phyloP scores from a whole-genome alignment of 805 yeast species.

The Pichia deserticola region DNA sequence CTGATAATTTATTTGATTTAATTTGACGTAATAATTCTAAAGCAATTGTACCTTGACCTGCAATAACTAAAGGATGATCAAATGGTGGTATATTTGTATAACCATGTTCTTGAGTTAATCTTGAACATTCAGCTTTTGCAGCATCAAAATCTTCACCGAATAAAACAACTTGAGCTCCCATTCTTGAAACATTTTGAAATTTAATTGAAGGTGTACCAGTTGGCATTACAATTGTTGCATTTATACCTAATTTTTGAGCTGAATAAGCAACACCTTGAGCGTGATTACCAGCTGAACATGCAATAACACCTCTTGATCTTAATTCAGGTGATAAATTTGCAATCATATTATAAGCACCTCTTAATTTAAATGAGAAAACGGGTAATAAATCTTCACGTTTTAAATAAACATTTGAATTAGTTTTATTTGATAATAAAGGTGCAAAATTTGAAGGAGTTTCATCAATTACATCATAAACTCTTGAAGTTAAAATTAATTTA shows the following conservation, averaged over 20 bases:
- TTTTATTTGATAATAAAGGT: slow-evolving; percentile 60
- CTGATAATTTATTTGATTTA: slow-evolving; percentile 65
- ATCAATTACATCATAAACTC: slow-evolving; percentile 90
- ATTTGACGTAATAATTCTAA: slow-evolving; percentile 88
- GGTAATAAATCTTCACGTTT: slow-evolving; percentile 93
- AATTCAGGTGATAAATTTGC: slow-evolving; percentile 70
- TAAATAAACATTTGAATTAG: slow-evolving; percentile 68
- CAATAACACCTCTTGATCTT: slow-evolving; percentile 81
- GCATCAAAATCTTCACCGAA: slow-evolving; percentile 92
- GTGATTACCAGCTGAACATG: slow-evolving; percentile 98
- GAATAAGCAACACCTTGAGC: slow-evolving; percentile 98
- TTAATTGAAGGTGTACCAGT: slow-evolving; percentile 94
- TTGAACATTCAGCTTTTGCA: slow-evolving; percentile 85
- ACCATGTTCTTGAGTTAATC: slow-evolving; percentile 62
- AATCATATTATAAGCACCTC: slow-evolving; percentile 98
- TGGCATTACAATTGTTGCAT: slow-evolving; percentile 98
- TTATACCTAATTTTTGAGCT: slow-evolving; percentile 75
- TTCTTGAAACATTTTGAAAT: slow-evolving; percentile 80
- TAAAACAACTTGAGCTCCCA: slow-evolving; percentile 91
- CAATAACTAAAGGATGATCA: slow-evolving; percentile 95
- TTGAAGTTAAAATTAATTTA: slow-evolving; percentile 79
- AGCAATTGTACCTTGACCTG: slow-evolving; percentile 98
- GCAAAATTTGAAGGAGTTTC: slow-evolving; percentile 84
- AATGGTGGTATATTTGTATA: slow-evolving; percentile 94
- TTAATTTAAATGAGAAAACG: slow-evolving; percentile 88